Evolutionary conservation across 768 basidiomycete genomes (phyloP).

Genomic region (Suillus paluster): DNA sequence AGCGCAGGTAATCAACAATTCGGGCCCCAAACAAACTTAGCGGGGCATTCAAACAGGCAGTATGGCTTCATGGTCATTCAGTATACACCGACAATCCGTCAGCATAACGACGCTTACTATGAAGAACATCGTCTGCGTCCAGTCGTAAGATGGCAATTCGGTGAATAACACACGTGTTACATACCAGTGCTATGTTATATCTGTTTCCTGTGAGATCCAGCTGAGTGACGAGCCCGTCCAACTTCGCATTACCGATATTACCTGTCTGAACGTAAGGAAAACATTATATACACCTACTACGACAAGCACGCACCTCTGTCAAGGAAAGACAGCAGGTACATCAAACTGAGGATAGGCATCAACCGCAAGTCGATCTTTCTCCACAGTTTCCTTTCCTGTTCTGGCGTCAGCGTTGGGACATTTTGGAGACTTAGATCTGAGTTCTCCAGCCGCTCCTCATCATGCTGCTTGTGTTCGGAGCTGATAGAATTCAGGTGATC

Average conservation of each 20-base stretch:
- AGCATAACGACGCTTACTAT: slow-evolving; percentile 45
- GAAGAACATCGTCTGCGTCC: slow-evolving; percentile 62
- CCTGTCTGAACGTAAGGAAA: not conserved
- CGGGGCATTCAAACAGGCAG: slow-evolving; percentile 60
- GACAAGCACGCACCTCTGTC: slow-evolving; percentile 50
- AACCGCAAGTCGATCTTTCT: slow-evolving; percentile 59
- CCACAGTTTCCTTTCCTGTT: slow-evolving; percentile 56
- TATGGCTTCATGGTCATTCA: slow-evolving; percentile 11
- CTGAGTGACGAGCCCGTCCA: slow-evolving; percentile 61
- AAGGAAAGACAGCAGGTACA: slow-evolving; percentile 66
- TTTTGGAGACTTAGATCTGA: not conserved
- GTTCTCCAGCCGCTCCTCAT: not conserved
- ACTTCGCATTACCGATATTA: slow-evolving; percentile 56
- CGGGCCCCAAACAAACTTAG: slow-evolving; percentile 49
- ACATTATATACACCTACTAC: not conserved
- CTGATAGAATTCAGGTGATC: not conserved
- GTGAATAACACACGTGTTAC: slow-evolving; percentile 35
- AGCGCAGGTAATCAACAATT: not conserved
- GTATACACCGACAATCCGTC: not conserved
- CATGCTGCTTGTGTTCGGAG: not conserved
- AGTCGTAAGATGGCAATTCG: not conserved
- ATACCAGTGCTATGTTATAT: slow-evolving; percentile 66
- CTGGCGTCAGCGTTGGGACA: slow-evolving; percentile 33
- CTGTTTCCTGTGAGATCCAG: slow-evolving; percentile 57
- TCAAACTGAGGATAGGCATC: slow-evolving; percentile 58